Evolutionary conservation across 2,329 filamentous ascomycete genomes (phyloP).

Genomic region (Ceratocystis ficicola): DNA sequence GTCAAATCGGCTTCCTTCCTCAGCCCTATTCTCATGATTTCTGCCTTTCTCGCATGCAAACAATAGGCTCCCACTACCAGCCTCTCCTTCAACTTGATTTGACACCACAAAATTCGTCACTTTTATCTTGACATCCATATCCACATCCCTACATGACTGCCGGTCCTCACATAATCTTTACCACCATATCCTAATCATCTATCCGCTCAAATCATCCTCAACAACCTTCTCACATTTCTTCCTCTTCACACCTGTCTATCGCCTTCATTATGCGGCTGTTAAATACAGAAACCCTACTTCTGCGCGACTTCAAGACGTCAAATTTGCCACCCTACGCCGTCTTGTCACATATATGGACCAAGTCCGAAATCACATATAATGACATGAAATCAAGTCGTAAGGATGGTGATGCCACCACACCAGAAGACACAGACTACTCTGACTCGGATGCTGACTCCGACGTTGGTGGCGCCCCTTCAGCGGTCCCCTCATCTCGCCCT

Average conservation of each 20-base stretch:
- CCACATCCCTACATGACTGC: not conserved
- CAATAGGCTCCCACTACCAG: not conserved
- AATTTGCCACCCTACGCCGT: constrained; percentile 18
- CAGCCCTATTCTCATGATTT: not conserved
- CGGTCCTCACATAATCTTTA: not conserved
- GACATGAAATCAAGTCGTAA: constrained; percentile 15
- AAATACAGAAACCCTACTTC: constrained; percentile 17
- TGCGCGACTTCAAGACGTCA: constrained; percentile 17
- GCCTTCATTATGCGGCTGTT: constrained; percentile 19
- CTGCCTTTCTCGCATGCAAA: not conserved
- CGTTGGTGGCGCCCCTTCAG: constrained; percentile 1
- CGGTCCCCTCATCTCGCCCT: constrained; percentile 1
- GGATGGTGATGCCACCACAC: constrained; percentile 11
- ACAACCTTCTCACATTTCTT: not conserved
- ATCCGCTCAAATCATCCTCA: not conserved
- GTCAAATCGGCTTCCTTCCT: not conserved
- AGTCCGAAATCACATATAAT: constrained; percentile 17
- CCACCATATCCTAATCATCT: not conserved
- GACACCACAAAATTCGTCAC: not conserved
- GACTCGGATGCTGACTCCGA: constrained; percentile 7
- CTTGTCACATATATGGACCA: constrained; percentile 18
- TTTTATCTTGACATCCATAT: not conserved
- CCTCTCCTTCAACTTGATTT: not conserved
- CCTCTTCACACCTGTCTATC: not conserved
- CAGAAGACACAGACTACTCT: constrained; percentile 15